Percentiles rank a stretch among this genome's conserved stretches.
Conservation (phyloP, 2,329 filamentous ascomycete genomes). For the Tolypocladium endophyticum region DNA sequence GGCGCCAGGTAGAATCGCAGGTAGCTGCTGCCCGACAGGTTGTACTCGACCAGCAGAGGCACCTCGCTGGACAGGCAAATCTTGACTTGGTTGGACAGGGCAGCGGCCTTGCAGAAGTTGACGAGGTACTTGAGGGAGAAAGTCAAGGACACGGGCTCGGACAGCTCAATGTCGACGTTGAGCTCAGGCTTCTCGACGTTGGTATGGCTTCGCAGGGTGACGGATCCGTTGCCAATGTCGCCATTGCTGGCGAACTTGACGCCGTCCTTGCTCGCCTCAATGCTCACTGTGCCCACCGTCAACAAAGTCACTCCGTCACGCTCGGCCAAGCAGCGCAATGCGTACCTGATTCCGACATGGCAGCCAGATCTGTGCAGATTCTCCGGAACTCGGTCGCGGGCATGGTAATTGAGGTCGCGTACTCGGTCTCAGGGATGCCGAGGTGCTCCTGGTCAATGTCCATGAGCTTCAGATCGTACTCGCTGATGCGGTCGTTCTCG, state of each 20-base stretch:
- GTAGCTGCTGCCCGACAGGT: constrained; percentile 70
- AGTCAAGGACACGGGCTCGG: constrained; percentile 84
- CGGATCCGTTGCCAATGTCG: constrained; percentile 91
- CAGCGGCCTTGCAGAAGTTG: constrained; percentile 98
- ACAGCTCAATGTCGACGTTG: constrained; percentile 81
- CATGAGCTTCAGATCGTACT: constrained; percentile 99
- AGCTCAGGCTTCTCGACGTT: constrained; percentile 81
- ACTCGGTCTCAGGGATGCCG: constrained; percentile 98
- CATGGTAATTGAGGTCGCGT: constrained; percentile 84
- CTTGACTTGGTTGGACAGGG: constrained; percentile 71
- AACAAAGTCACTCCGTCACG: background rate
- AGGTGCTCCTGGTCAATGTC: constrained; percentile 99
- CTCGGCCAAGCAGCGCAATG: background rate
- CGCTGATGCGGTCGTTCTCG: constrained; percentile 82
- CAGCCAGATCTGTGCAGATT: constrained; percentile 85
- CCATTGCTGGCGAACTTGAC: constrained; percentile 90
- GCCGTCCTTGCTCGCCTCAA: constrained; percentile 94
- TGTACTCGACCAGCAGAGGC: constrained; percentile 89
- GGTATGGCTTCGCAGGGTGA: constrained; percentile 80
- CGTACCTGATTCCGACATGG: constrained; percentile 91
- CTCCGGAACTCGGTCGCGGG: constrained; percentile 83
- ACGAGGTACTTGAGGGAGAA: constrained; percentile 99
- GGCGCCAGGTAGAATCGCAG: constrained; percentile 96
- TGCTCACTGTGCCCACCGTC: constrained; percentile 53
- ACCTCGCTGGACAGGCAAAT: constrained; percentile 95